A percentile compares a stretch with the other conserved stretches of the same genome.
These are phyloP conservation scores for Dentipellis sp. DNA, from an alignment of 768 basidiomycete genomes.

Conservation along the genomic window DNA sequence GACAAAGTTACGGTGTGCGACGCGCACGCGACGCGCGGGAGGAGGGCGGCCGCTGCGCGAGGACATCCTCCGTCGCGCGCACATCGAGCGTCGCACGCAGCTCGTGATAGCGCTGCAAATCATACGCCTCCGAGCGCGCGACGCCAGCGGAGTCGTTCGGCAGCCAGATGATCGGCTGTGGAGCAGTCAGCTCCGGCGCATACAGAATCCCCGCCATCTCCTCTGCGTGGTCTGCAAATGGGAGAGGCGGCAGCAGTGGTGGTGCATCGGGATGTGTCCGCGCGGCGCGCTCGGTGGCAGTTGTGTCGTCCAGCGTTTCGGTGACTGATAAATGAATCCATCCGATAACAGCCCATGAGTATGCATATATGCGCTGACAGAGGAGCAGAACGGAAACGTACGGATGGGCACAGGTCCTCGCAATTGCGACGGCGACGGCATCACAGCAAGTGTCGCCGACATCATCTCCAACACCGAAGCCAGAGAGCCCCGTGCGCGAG, in stretches of 20 bases:
- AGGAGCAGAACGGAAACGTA: constrained; percentile 26
- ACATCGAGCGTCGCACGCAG: constrained; percentile 66
- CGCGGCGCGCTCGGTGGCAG: constrained; percentile 69
- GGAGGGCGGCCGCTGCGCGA: constrained; percentile 21
- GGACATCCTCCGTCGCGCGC: constrained; percentile 39
- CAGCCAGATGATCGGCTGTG: constrained; percentile 77
- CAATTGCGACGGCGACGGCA: constrained; percentile 46
- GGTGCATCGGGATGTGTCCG: constrained; percentile 73
- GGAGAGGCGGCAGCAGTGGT: constrained; percentile 56
- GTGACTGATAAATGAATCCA: constrained; percentile 34
- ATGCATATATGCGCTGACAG: neutral
- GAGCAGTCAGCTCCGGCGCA: constrained; percentile 73
- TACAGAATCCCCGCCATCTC: constrained; percentile 74
- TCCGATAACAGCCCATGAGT: neutral
- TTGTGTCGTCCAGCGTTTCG: constrained; percentile 73
- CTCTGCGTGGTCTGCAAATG: constrained; percentile 69
- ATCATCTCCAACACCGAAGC: constrained; percentile 82
- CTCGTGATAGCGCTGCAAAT: constrained; percentile 67
- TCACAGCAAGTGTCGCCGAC: constrained; percentile 66
- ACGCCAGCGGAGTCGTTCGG: constrained; percentile 71
- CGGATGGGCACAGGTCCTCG: constrained; percentile 60
- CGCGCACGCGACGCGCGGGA: constrained; percentile 1
- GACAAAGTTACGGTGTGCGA: too few species aligned
- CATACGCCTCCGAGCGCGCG: constrained; percentile 64
- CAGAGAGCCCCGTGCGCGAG: constrained; percentile 59